Conservation (phyloP, 148 eudicot species). For the Polygonum maritimum region DNA sequence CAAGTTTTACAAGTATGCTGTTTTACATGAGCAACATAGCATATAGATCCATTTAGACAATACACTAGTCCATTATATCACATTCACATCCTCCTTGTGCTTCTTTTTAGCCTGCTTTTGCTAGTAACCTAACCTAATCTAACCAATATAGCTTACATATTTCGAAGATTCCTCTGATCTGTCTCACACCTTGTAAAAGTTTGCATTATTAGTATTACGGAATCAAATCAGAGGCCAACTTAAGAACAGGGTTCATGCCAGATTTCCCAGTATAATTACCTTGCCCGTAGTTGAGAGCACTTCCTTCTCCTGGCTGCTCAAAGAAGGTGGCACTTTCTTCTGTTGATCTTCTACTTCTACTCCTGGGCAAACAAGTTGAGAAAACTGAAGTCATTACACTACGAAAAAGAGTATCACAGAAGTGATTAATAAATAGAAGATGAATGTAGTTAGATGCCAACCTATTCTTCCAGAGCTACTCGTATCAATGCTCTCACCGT, state of each 20-base stretch:
- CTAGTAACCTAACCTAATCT: background rate
- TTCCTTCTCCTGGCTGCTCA: constrained; percentile 10
- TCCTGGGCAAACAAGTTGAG: constrained; percentile 22
- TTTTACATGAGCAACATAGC: background rate
- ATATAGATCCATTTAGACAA: background rate
- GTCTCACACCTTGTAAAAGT: background rate
- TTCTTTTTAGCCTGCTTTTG: background rate
- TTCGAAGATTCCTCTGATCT: background rate
- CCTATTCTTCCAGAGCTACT: constrained; percentile 32
- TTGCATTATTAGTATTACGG: background rate
- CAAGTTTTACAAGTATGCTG: background rate
- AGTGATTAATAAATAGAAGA: background rate
- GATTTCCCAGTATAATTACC: background rate
- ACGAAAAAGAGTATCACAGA: background rate
- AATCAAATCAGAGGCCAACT: background rate
- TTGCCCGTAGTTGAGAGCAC: background rate
- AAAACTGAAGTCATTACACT: background rate
- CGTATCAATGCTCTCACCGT: constrained; percentile 13
- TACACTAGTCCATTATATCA: background rate
- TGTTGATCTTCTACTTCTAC: constrained; percentile 17
- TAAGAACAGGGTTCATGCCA: background rate
- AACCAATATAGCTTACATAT: background rate
- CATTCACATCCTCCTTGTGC: background rate
- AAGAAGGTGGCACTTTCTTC: constrained; percentile 20
- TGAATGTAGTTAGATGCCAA: constrained; percentile 21